These are phyloP conservation scores for Rhodamnia rubescens DNA, from an alignment of 345 rosid species.

Conservation along the genomic window DNA sequence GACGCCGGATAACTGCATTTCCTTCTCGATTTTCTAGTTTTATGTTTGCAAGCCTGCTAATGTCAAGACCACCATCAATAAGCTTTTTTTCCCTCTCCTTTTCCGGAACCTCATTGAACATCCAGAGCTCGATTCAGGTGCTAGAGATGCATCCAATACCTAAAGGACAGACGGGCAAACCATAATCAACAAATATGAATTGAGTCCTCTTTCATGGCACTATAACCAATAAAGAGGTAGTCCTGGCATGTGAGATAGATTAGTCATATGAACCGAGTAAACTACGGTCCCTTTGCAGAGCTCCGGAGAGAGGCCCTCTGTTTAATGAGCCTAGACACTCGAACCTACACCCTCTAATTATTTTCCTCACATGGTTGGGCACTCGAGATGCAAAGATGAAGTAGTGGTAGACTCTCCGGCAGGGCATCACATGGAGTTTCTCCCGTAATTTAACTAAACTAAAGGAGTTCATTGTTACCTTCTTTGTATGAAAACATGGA, in stretches of 20 bases:
- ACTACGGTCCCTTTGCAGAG: not conserved
- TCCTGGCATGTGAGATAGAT: not conserved
- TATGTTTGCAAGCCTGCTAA: conserved; percentile 44
- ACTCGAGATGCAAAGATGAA: not conserved
- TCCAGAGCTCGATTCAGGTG: conserved; percentile 76
- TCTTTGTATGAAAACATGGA: not conserved
- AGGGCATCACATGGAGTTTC: not conserved
- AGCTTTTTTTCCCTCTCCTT: conserved; percentile 60
- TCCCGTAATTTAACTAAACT: not conserved
- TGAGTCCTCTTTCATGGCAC: not conserved
- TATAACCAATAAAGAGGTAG: not conserved
- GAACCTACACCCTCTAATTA: not conserved
- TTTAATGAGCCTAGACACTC: not conserved
- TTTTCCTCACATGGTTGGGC: not conserved
- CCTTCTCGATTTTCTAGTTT: conserved; percentile 53
- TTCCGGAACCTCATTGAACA: conserved; percentile 74
- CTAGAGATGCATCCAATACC: conserved; percentile 67
- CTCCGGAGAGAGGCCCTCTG: not conserved
- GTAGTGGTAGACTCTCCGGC: not conserved
- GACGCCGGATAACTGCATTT: conserved; percentile 63
- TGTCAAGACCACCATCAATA: conserved; percentile 60
- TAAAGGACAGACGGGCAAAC: conserved; percentile 7
- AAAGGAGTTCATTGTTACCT: not conserved
- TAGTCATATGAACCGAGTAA: not conserved
- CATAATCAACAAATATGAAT: not conserved